phyloP scores from a whole-genome alignment of 148 eudicot species.

The Mesembryanthemum crystallinum region DNA sequence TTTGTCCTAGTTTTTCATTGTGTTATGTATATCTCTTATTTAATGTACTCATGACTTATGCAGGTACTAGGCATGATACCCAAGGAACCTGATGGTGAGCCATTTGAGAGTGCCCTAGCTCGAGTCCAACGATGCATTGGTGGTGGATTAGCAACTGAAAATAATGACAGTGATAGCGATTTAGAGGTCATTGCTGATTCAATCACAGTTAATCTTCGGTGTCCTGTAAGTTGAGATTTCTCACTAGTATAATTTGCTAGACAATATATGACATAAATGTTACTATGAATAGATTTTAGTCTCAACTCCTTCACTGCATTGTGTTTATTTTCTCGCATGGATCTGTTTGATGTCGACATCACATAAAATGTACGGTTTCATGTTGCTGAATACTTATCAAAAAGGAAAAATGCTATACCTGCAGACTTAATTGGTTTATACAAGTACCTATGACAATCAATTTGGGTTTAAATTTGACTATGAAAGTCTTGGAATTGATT shows the following conservation, averaged over 20 bases:
- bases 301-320: not conserved
- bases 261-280: not conserved
- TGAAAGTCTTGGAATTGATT: not conserved
- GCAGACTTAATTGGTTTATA: too few species aligned
- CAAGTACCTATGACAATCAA: too few species aligned
- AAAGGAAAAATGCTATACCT: not conserved
- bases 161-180: constrained; percentile 87
- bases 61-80: constrained; percentile 80
- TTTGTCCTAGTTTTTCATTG: not conserved
- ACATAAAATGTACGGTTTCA: not conserved
- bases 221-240: constrained; percentile 69
- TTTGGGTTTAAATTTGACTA: too few species aligned
- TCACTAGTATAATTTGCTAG: not conserved
- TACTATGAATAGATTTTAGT: not conserved
- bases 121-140: constrained; percentile 92
- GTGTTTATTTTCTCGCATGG: not conserved
- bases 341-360: not conserved
- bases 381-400: not conserved
- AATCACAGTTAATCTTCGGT: constrained; percentile 77
- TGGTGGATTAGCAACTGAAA: constrained; percentile 66
- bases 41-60: constrained; percentile 2
- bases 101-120: constrained; percentile 75
- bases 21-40: not conserved
- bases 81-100: constrained; percentile 61
- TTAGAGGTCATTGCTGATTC: constrained; percentile 87